phyloP scores from a whole-genome alignment of 1,139 yeast genomes.

The Protomyces inouyei region DNA sequence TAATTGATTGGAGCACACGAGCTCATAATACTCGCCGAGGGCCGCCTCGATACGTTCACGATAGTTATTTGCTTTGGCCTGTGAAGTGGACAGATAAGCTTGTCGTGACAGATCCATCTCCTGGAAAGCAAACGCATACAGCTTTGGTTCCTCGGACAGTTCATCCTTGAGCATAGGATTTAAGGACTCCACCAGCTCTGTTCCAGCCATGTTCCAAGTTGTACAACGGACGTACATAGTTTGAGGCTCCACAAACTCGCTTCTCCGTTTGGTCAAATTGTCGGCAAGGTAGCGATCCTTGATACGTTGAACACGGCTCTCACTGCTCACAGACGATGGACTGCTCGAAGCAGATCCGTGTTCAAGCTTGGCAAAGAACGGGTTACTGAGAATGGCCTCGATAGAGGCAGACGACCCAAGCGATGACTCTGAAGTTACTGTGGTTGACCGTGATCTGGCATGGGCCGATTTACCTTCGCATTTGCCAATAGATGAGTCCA shows the following conservation, averaged over 20 bases:
- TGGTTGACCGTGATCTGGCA: background rate
- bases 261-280: background rate
- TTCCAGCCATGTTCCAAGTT: constrained; percentile 26
- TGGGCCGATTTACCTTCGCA: background rate
- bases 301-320: background rate
- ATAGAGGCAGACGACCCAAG: background rate
- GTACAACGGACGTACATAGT: background rate
- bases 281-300: constrained; percentile 1
- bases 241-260: constrained; percentile 6
- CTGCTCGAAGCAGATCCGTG: background rate
- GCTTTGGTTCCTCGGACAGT: background rate
- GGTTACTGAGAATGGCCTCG: background rate
- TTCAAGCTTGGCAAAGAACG: background rate
- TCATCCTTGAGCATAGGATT: background rate
- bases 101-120: constrained; percentile 29
- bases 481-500: background rate
- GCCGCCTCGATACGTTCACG: constrained; percentile 13
- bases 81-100: constrained; percentile 26
- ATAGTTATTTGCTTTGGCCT: constrained; percentile 13
- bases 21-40: constrained; percentile 26
- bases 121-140: constrained; percentile 22
- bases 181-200: constrained; percentile 11
- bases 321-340: background rate
- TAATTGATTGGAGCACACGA: constrained; percentile 27
- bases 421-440: background rate